Base-by-base conservation (phyloP, 1,284 basidiomycete species). In the Cystobasidiaceae sp. region DNA sequence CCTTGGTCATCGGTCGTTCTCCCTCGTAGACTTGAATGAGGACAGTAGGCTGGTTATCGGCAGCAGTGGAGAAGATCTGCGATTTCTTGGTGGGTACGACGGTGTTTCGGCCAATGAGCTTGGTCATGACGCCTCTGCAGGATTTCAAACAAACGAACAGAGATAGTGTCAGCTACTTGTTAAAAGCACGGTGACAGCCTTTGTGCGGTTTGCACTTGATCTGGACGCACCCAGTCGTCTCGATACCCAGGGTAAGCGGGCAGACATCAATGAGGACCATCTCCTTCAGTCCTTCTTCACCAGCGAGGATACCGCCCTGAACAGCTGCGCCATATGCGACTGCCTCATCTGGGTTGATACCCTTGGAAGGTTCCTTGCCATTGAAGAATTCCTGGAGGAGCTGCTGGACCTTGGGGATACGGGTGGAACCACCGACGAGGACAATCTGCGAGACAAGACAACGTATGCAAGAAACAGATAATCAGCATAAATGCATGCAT, bases 11-110 rank as follows among this genome's bases (percentile, higher is more conserved):
- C 59, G 93, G 90, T 84, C 94, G 93, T 81, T 98, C 96, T 81
- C 96, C 94, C 84, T 98, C 94, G 81, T 85, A 98, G 67, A 98
- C 94, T 80, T 97, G 94, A 80, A 98, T 97, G 75, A 97, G 84
- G 65, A 98, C 94, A 84, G 91, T 91, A 69, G 93, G 92, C 79
- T 98, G 96, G 84, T 98, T 97, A 84, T 98, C 94, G 71, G 93
- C 88, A 82, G 94, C 96, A 44, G 96, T 98, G 54, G 94, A 97
- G 87, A 98, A 97, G 79, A 90, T 88, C 82, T 97, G 92, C 27
- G 92, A 92, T 84, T 97, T 97, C 83, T 97, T 97, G 77, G 94
- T 97, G 55, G 94, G 94, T 73, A 98, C 90, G 61, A 93, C 96
- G 73, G 96, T 97, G 85, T 98, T 98, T 71, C 93, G 67, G 54